Percentiles rank a stretch among this genome's conserved stretches.
These are phyloP conservation scores for Glomus cerebriforme DNA, from an alignment of 192 early-diverging fungal genomes.

Conservation along the genomic window DNA sequence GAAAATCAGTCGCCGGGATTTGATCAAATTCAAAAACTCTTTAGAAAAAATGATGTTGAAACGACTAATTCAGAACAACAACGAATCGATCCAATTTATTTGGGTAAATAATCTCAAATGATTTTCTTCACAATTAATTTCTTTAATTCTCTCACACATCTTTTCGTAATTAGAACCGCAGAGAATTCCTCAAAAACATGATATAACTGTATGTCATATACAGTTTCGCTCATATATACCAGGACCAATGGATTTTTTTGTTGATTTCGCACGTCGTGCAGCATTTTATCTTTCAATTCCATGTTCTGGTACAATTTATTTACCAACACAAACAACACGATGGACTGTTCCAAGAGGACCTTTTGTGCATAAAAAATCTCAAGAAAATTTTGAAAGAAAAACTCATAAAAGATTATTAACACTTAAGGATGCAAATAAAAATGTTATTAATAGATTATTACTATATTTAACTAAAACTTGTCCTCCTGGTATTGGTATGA, in stretches of 20 bases:
- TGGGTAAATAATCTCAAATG: neutral
- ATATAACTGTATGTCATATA: conserved; percentile 72
- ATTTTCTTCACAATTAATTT: neutral
- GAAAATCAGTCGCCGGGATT: neutral
- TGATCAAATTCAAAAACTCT: neutral
- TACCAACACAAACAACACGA: conserved; percentile 70
- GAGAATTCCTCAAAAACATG: conserved; percentile 60
- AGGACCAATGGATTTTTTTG: conserved; percentile 84
- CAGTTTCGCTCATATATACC: conserved; percentile 79
- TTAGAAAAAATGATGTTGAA: neutral
- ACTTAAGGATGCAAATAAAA: conserved; percentile 74
- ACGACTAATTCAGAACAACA: neutral
- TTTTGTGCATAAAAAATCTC: conserved; percentile 94
- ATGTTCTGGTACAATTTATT: conserved; percentile 65
- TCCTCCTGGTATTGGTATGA: conserved; percentile 86
- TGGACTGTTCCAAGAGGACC: conserved; percentile 93
- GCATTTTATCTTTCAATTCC: conserved; percentile 77
- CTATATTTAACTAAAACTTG: conserved; percentile 79
- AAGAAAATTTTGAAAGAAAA: conserved; percentile 95
- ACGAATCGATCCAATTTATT: neutral
- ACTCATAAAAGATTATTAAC: conserved; percentile 82
- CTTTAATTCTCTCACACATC: neutral
- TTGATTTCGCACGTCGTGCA: conserved; percentile 81
- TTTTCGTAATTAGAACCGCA: conserved; percentile 37
- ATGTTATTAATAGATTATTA: conserved; percentile 74